phyloP scores from a whole-genome alignment of 371 early-diverging fungal genomes.

The Apophysomyces sp. region DNA sequence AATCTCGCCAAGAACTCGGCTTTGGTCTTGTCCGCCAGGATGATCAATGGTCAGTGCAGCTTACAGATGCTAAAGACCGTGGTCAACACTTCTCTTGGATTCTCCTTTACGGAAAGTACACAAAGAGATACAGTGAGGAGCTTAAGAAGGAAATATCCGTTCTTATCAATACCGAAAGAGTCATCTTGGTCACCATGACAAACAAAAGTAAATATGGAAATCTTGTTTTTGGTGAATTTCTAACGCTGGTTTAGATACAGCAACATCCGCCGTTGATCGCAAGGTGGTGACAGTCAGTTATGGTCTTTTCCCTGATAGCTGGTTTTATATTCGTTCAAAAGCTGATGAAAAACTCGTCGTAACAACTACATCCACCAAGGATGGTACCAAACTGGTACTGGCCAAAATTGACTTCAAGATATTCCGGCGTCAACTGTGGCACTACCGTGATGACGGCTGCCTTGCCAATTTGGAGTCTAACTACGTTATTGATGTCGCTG shows the following conservation, averaged over 20 bases:
- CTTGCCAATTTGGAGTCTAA: conserved; percentile 53
- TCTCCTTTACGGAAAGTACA: conserved; percentile 33
- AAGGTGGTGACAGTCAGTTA: conserved; percentile 35
- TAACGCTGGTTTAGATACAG: background rate
- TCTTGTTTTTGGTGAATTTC: background rate
- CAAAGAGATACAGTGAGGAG: conserved; percentile 23
- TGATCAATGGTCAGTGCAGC: conserved; percentile 21
- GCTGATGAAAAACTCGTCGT: conserved; percentile 29
- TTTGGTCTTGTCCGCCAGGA: conserved; percentile 22
- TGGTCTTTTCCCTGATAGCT: conserved; percentile 47
- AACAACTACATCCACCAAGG: conserved; percentile 25
- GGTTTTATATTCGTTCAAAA: conserved; percentile 48
- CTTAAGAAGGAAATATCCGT: conserved; percentile 31
- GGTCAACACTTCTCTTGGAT: conserved; percentile 33
- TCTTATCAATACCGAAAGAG: conserved; percentile 21
- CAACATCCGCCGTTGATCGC: conserved; percentile 20
- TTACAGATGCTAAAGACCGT: conserved; percentile 24
- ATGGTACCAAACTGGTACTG: conserved; percentile 36
- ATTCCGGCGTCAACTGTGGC: conserved; percentile 56
- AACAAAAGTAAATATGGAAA: background rate
- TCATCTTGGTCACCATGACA: conserved; percentile 24
- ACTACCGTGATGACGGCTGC: conserved; percentile 50
- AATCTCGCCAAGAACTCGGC: conserved; percentile 22
- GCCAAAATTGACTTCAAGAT: conserved; percentile 29
- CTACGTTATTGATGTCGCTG: conserved; percentile 55